Base-by-base conservation (phyloP, 352 stramenopile species). In the Phytophthora chlamydospora region DNA sequence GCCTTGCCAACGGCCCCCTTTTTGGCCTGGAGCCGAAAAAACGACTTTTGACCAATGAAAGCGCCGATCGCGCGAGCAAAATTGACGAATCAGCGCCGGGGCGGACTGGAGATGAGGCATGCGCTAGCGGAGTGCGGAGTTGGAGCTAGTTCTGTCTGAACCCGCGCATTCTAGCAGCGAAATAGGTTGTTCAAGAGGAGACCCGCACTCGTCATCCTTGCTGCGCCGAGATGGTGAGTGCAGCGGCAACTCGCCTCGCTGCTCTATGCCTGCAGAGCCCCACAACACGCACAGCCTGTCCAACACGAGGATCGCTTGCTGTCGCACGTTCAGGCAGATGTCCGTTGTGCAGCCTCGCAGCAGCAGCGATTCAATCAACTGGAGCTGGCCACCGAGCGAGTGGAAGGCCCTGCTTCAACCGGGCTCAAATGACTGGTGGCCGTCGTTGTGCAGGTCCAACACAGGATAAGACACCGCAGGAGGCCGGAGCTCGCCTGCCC, bases 151-250 rank as follows among this genome's bases (percentile, higher is more conserved):
- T 0, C 4, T 0, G 7, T 10, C 4, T 12, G 33, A 19, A 35
- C 24, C 4, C 4, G 12, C 16, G 16, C n/a, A 11, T 46, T 67
- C 64, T 27, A 51, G 65, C 53, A 62, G 32, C 65, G 65, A 73
- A 73, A 73, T 73, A 56, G 48, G 11, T 27, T 38, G 6, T 47
- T 49, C 17, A 5, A 36, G 6, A 62, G 46, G 45, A 45, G 34
- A 31, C 24, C 33, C 57, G 40, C 13, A 41, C 40, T 53, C 29
- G 59, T 62, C 35, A 67, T 51, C 36, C 49, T 40, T 29, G 19
- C 50, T 61, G 32, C 35, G 45, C 36, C 29, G 48, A 69, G 59
- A 68, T 70, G 58, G 62, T 61, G 62, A 70, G 31, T 31, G 41
- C 39, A 41, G 31, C 46, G 44, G 40, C 32, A 63, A 50, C 45